Base-by-base conservation (phyloP, 2,329 filamentous ascomycete genomes). In the Calonectria montana region DNA sequence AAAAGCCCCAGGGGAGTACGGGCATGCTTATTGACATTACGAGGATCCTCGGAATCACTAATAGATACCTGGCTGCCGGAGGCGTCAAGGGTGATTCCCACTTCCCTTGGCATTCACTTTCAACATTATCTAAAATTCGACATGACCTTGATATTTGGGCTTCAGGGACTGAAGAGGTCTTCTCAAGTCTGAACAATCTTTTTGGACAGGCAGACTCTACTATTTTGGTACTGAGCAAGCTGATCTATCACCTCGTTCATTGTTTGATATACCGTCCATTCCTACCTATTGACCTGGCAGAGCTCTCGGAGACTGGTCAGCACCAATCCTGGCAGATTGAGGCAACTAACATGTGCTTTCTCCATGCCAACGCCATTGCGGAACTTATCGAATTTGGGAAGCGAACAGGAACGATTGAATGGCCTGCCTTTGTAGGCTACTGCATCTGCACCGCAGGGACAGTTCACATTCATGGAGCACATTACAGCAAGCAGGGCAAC, bases 311-410 rank as follows among this genome's bases (percentile, higher is more conserved):
- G 16, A 93, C 90, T 0, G 94, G 94, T 1, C 94, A 97, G 78
- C 94, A 97, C 76, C 94, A 97, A 80, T 96, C 94, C 31, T 97
- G 95, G 95, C 95, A 97, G 80, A 96, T 97, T 59, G 94, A 97
- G 81, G 94, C 95, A 0, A 97, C 94, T 0, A 96, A 97, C 78
- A 88, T 96, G 80, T 97, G 95, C 82, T 97, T 91, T 81, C 85
- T 96, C 21, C 95, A 97, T 76, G 94, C 95, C 7, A 97, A 97
- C 79, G 94, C 94, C 6, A 96, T 97, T 64, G 92, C 94, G 1
- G 94, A 97, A 79, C 85, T 97, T 3, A 92, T 95, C 5, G 93
- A 96, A 80, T 89, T 96, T 18, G 94, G 94, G 1, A 93, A 92
- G 74, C 93, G 93, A 75, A 91, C 92, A 1, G 89, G 91, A 1